A percentile compares a stretch with the other conserved stretches of the same genome.
Conservation (phyloP, 106 monocot species). For the Allium cepa region DNA sequence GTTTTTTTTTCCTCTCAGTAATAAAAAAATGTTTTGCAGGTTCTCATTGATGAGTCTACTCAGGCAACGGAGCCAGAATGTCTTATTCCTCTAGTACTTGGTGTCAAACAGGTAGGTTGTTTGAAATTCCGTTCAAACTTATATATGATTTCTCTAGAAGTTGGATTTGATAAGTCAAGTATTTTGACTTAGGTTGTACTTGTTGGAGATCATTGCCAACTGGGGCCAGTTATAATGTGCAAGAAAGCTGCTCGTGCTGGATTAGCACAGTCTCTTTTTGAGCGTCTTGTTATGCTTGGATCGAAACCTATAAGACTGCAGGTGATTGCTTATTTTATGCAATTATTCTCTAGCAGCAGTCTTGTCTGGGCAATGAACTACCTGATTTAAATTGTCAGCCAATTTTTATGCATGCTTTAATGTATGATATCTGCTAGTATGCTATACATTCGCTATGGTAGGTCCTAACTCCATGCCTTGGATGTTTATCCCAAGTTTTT, state of each 20-base stretch:
- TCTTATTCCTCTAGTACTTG: constrained; percentile 96
- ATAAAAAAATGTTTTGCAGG: constrained; percentile 21
- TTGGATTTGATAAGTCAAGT: not conserved
- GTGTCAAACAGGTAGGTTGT: constrained; percentile 85
- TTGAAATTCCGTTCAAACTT: constrained; percentile 1
- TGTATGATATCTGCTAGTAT: not conserved
- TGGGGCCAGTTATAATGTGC: constrained; percentile 99
- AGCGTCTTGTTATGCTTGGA: constrained; percentile 94
- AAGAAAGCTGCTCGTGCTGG: constrained; percentile 99
- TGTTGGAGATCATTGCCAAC: constrained; percentile 99
- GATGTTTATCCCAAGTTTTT: too few relatives aligned
- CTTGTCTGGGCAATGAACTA: not conserved
- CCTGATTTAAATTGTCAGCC: too few relatives aligned
- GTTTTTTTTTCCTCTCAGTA: too few relatives aligned
- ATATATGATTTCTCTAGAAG: not conserved
- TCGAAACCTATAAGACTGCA: constrained; percentile 92
- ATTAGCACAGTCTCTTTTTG: constrained; percentile 95
- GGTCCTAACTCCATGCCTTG: too few relatives aligned
- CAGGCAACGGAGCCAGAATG: constrained; percentile 99
- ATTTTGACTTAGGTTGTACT: constrained; percentile 64
- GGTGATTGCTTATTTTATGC: constrained; percentile 28
- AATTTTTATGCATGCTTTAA: not conserved
- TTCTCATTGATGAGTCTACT: constrained; percentile 99
- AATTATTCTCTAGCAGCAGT: not conserved
- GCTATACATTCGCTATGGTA: too few relatives aligned